Evolutionary conservation across 2,329 filamentous ascomycete species (phyloP).

Genomic region (Phyllosticta citrichinensis): DNA sequence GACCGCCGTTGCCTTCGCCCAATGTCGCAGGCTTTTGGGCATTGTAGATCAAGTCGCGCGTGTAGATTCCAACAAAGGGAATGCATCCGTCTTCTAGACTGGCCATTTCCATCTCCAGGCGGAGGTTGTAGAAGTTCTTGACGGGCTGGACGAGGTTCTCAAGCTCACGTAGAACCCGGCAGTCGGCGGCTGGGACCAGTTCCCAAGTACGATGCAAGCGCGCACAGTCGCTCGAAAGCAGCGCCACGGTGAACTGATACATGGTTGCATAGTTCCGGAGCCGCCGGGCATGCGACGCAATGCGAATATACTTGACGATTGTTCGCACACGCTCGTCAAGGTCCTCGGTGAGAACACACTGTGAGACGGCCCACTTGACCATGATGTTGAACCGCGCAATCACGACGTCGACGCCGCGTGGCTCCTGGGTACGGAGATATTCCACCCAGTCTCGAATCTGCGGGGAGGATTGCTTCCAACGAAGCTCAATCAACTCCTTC

Average conservation of each 20-base stretch:
- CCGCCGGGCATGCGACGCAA: constrained; percentile 63
- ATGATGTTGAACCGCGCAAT: constrained; percentile 82
- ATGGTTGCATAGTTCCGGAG: constrained; percentile 78
- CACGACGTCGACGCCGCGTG: constrained; percentile 69
- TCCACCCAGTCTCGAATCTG: constrained; percentile 71
- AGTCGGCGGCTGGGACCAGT: constrained; percentile 55
- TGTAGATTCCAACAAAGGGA: constrained; percentile 73
- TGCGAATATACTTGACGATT: constrained; percentile 74
- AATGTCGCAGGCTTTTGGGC: constrained; percentile 56
- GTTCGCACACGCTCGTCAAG: constrained; percentile 64
- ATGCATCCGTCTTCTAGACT: constrained; percentile 63
- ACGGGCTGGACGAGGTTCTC: constrained; percentile 66
- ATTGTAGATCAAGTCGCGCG: constrained; percentile 74
- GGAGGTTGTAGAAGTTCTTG: constrained; percentile 66
- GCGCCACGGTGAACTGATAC: constrained; percentile 68
- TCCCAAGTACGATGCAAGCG: constrained; percentile 62
- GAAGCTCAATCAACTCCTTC: constrained; percentile 77
- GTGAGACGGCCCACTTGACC: constrained; percentile 77
- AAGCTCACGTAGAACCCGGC: constrained; percentile 56
- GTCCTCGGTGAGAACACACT: constrained; percentile 63
- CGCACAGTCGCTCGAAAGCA: constrained; percentile 62
- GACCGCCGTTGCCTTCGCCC: constrained; percentile 36
- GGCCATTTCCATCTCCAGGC: constrained; percentile 67
- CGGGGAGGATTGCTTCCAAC: constrained; percentile 63
- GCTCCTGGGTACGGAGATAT: constrained; percentile 62